A percentile compares a stretch with the other conserved stretches of the same genome.
Conservation (phyloP, 768 basidiomycete species). For the Tulasnella sp. region DNA sequence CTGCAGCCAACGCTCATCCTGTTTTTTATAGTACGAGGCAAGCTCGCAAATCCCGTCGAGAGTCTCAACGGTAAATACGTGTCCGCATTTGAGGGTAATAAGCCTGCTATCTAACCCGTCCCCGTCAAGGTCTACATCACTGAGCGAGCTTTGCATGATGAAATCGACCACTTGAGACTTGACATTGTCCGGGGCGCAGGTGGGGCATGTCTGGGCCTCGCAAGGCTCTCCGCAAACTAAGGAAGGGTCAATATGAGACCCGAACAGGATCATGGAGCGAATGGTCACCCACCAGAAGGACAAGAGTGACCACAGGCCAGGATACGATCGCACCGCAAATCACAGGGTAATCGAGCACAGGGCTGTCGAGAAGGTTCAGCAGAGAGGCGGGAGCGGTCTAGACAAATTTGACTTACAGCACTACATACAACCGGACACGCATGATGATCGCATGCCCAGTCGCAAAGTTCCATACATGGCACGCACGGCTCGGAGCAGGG, state of each 20-base stretch:
- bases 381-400: neutral
- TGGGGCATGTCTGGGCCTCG: slow-evolving; percentile 48
- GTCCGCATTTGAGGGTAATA: slow-evolving; percentile 60
- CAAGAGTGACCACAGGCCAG: slow-evolving; percentile 61
- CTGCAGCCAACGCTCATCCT: slow-evolving; percentile 43
- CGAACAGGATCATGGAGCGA: neutral
- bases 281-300: slow-evolving; percentile 51
- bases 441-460: slow-evolving; percentile 56
- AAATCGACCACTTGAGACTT: slow-evolving; percentile 53
- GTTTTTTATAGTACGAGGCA: slow-evolving; percentile 47
- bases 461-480: slow-evolving; percentile 59
- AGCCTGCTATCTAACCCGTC: slow-evolving; percentile 47
- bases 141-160: slow-evolving; percentile 49
- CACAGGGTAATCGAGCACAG: slow-evolving; percentile 63
- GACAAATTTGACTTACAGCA: slow-evolving; percentile 47
- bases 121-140: slow-evolving; percentile 39
- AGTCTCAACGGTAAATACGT: slow-evolving; percentile 67
- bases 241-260: neutral
- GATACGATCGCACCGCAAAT: slow-evolving; percentile 45
- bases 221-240: slow-evolving; percentile 69
- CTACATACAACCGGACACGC: slow-evolving; percentile 62
- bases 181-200: slow-evolving; percentile 44
- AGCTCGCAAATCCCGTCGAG: slow-evolving; percentile 61
- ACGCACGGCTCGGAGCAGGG: slow-evolving; percentile 54
- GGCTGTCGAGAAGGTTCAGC: slow-evolving; percentile 40